phyloP scores from a whole-genome alignment of 78 protist species.

The Chrysochromulina tobinii region DNA sequence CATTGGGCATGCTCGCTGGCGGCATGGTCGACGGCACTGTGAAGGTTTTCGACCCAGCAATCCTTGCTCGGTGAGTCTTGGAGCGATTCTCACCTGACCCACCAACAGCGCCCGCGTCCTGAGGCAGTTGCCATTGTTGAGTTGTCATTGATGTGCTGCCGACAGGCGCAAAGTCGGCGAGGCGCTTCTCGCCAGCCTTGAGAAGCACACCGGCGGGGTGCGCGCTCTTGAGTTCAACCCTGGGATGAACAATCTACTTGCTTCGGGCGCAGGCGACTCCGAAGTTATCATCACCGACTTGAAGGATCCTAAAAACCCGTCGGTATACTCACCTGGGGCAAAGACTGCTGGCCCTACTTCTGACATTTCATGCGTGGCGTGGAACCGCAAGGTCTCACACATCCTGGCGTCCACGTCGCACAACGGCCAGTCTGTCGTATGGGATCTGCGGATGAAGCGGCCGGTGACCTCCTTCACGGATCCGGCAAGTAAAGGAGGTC shows the following conservation, averaged over 20 bases:
- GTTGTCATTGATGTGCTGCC: background rate
- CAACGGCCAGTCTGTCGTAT: constrained; percentile 72
- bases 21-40: constrained; percentile 66
- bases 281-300: constrained; percentile 79
- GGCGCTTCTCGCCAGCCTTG: constrained; percentile 52
- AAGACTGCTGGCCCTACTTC: constrained; percentile 16
- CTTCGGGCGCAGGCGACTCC: constrained; percentile 77
- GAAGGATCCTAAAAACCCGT: constrained; percentile 60
- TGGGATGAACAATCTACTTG: constrained; percentile 67
- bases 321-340: constrained; percentile 56
- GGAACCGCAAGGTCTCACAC: constrained; percentile 77
- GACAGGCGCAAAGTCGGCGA: background rate
- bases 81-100: background rate
- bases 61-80: background rate
- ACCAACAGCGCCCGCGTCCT: background rate
- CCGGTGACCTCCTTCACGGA: constrained; percentile 69
- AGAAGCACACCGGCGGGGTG: constrained; percentile 72
- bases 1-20: constrained; percentile 65
- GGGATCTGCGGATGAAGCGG: constrained; percentile 80
- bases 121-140: no score
- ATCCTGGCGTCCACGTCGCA: constrained; percentile 80
- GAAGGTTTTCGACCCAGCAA: constrained; percentile 41
- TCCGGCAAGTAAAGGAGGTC: constrained; percentile 18
- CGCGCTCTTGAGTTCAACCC: constrained; percentile 76
- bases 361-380: constrained; percentile 81